phyloP scores from a whole-genome alignment of 441 rosid species.

The Corymbia citriodora region DNA sequence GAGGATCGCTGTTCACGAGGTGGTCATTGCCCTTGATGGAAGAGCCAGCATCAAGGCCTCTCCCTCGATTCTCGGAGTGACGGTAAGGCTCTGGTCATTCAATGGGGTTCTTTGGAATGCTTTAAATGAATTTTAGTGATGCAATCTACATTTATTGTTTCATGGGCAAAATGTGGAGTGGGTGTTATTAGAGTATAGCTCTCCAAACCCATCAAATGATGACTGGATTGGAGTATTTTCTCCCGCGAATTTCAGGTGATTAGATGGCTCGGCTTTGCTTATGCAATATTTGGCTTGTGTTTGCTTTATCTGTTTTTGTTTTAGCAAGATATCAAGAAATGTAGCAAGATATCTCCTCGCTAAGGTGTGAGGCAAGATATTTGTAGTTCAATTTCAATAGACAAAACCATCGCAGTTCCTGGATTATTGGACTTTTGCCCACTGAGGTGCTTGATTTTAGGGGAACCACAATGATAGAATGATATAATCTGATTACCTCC shows the following conservation, averaged over 20 bases:
- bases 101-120: background rate
- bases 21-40: slow-evolving; percentile 25
- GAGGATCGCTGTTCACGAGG: slow-evolving; percentile 39
- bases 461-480: background rate
- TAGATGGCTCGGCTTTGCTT: background rate
- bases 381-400: background rate
- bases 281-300: background rate
- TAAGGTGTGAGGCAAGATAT: background rate
- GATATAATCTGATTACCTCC: background rate
- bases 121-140: background rate
- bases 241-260: slow-evolving; percentile 71
- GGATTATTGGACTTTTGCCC: background rate
- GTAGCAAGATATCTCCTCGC: background rate
- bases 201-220: slow-evolving; percentile 50
- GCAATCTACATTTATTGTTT: background rate
- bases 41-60: slow-evolving; percentile 49
- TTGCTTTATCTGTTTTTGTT: background rate
- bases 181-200: slow-evolving; percentile 42
- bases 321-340: background rate
- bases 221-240: slow-evolving; percentile 94
- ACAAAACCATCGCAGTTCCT: background rate
- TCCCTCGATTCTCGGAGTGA: slow-evolving; percentile 52
- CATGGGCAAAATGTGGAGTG: slow-evolving; percentile 61
- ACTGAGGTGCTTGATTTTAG: background rate
- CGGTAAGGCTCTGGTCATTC: slow-evolving; percentile 17